Evolutionary conservation across 208 protist species (phyloP).

Genomic region (Leishmania martiniquensis): DNA sequence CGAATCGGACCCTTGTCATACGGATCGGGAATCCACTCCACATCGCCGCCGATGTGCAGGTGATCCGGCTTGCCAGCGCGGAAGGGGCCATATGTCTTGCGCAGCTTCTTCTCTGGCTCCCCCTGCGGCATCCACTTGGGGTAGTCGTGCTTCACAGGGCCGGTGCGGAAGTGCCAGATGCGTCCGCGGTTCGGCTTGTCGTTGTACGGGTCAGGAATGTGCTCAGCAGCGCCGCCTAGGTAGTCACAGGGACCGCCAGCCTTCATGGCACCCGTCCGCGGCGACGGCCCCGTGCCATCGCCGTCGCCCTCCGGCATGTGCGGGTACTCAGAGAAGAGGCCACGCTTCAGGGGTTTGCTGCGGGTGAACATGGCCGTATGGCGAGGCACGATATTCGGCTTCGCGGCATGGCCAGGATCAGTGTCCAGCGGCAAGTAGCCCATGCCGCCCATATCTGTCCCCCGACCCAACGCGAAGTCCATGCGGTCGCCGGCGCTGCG

Average conservation of each 20-base stretch:
- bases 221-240: conserved; percentile 75
- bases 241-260: conserved; percentile 69
- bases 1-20: conserved; percentile 68
- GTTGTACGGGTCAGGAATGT: conserved; percentile 82
- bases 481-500: conserved; percentile 79
- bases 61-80: conserved; percentile 66
- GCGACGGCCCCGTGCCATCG: conserved; percentile 22
- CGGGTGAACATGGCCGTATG: conserved; percentile 64
- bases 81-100: conserved; percentile 68
- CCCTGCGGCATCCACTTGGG: conserved; percentile 87
- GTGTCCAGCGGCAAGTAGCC: conserved; percentile 69
- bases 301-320: conserved; percentile 76
- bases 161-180: conserved; percentile 76
- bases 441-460: conserved; percentile 60
- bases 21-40: conserved; percentile 89
- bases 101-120: conserved; percentile 53
- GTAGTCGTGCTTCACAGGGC: conserved; percentile 62
- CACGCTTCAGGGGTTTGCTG: conserved; percentile 75
- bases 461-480: conserved; percentile 73
- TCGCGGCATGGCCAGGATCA: conserved; percentile 56
- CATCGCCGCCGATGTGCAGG: conserved; percentile 61
- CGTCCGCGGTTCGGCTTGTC: conserved; percentile 77
- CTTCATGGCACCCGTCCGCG: conserved; percentile 59
- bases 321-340: conserved; percentile 78
- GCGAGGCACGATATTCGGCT: conserved; percentile 46